These are phyloP conservation scores for Fusarium sp. DNA, from an alignment of 2,329 filamentous ascomycete genomes.

Conservation along the genomic window DNA sequence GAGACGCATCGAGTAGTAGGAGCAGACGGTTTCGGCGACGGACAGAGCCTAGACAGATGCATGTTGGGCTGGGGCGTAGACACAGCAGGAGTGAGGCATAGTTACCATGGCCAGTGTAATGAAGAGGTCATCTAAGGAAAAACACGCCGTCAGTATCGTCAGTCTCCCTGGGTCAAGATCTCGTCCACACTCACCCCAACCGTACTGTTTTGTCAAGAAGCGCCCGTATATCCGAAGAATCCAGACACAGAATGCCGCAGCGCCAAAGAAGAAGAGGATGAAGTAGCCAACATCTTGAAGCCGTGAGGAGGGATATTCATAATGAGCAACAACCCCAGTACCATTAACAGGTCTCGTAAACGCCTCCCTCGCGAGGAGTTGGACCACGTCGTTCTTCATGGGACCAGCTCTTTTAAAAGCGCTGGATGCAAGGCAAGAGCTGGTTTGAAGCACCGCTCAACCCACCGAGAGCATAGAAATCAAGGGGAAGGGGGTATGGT, in stretches of 20 bases:
- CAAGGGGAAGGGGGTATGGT: background rate
- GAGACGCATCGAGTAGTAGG: slow-evolving; percentile 35
- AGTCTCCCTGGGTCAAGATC: background rate
- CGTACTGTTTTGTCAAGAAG: slow-evolving; percentile 34
- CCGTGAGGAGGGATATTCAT: slow-evolving; percentile 29
- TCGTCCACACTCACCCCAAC: slow-evolving; percentile 18
- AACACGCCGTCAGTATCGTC: slow-evolving; percentile 2
- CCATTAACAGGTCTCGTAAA: slow-evolving; percentile 14
- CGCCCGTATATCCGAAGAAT: slow-evolving; percentile 32
- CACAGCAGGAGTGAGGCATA: background rate
- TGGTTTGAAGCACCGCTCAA: background rate
- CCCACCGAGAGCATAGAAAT: background rate
- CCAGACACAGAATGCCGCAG: slow-evolving; percentile 29
- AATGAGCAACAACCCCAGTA: slow-evolving; percentile 10
- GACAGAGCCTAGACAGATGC: slow-evolving; percentile 27
- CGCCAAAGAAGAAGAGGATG: slow-evolving; percentile 37
- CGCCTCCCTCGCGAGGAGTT: slow-evolving; percentile 18
- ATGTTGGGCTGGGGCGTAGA: background rate
- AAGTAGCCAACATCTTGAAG: slow-evolving; percentile 39
- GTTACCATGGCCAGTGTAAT: slow-evolving; percentile 35
- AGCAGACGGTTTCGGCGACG: slow-evolving; percentile 33
- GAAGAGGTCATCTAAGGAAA: slow-evolving; percentile 27
- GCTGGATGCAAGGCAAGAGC: background rate
- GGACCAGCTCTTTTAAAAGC: slow-evolving; percentile 15
- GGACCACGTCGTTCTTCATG: slow-evolving; percentile 28